A percentile compares a stretch with the other conserved stretches of the same genome.
phyloP scores from a whole-genome alignment of 805 yeast genomes.

The Candida saitoana region DNA sequence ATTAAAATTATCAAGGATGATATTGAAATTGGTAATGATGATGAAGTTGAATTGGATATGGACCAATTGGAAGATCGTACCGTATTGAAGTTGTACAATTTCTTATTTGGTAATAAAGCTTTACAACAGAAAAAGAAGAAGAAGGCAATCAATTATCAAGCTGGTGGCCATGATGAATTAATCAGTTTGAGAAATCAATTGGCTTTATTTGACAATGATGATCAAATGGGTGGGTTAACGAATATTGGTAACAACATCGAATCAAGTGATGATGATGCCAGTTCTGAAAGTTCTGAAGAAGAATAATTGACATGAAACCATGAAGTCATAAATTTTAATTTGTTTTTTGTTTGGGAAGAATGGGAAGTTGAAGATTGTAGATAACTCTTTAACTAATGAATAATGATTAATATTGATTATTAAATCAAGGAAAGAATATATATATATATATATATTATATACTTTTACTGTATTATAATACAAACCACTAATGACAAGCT shows the following conservation, averaged over 20 bases:
- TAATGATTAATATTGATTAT: not conserved
- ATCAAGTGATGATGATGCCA: conserved; percentile 48
- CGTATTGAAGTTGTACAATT: conserved; percentile 75
- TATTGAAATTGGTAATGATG: conserved; percentile 62
- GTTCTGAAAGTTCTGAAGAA: conserved; percentile 66
- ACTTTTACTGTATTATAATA: not conserved
- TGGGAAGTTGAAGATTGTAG: not conserved
- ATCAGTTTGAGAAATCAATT: conserved; percentile 58
- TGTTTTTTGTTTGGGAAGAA: not conserved
- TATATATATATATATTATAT: too few relatives aligned
- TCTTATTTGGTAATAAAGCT: conserved; percentile 52
- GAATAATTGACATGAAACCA: conserved; percentile 37
- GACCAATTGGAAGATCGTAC: conserved; percentile 86
- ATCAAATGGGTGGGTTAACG: conserved; percentile 25
- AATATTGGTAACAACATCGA: conserved; percentile 33
- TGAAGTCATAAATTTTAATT: not conserved
- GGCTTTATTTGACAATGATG: conserved; percentile 36
- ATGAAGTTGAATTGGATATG: conserved; percentile 89
- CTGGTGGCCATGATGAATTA: conserved; percentile 46
- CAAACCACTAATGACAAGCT: not conserved
- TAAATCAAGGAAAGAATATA: not conserved
- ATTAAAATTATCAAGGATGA: conserved; percentile 80
- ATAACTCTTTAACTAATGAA: not conserved
- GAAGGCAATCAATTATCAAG: conserved; percentile 14
- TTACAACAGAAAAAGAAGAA: conserved; percentile 45